Base-by-base conservation (phyloP, 371 early-diverging fungal genomes). In the Mucor plumbeus region DNA sequence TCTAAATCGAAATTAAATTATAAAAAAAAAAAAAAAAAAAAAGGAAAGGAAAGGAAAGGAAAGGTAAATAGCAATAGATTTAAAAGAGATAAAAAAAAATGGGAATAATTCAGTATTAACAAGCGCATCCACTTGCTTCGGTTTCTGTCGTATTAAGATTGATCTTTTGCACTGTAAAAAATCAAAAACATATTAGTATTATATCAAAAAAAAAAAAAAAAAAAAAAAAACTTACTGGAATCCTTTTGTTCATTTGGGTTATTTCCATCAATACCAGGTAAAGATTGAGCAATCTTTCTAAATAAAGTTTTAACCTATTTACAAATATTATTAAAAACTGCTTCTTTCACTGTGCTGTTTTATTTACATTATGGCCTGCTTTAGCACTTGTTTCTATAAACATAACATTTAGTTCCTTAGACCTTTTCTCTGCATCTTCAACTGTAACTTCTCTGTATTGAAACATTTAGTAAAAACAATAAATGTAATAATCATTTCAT, bases 341-440 rank as follows among this genome's bases (percentile, higher is more conserved):
- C 19, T 13, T 21, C 31, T 21, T 53, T 31, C 26, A 15, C 6
- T 56, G 8, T 36, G 56, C 36, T 35, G 35, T 13, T 36, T 35
- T 56, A 36, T 26, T 77, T 74, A 78, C 96, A 78, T 98, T 98
- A 79, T 95, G 92, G 13, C 97, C 97, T n/a, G 96, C 94, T 82
- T 98, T 98, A 44, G 98, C 98, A 67, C 91, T 90, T 17, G 97
- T 97, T 74, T 98, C 98, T 72, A 97, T 94, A 79, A 95, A 98
- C 91, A 98, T 91, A 50, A 93, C 94, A 71, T 91, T 92, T 70
- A 91, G 87, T 68, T 97, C 97, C 67, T 94, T 91, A 13, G 97
- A 94, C 75, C 93, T 92, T 83, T 92, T 91, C 77, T 97, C 96
- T 14, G 95, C 98, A 71, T 97, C 97, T 72, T 97, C 97, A 5